Percentiles rank a stretch among this genome's conserved stretches.
Evolutionary conservation across 75 land plant genomes (phyloP).

Genomic region (Adiantum capillusveneris): DNA sequence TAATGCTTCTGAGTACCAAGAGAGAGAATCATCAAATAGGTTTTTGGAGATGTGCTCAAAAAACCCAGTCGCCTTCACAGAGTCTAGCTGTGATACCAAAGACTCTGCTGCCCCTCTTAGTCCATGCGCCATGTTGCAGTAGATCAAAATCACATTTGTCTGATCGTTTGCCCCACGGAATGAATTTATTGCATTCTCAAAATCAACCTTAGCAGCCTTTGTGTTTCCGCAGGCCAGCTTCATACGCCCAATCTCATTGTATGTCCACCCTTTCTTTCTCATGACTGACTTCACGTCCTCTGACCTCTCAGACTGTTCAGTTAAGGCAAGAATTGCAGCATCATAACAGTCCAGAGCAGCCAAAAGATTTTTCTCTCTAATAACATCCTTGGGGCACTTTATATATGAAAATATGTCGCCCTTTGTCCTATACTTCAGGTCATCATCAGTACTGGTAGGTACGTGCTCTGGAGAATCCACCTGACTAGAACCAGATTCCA

Average conservation of each 20-base stretch:
- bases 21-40: constrained; percentile 52
- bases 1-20: constrained; percentile 61
- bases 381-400: constrained; percentile 31
- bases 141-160: constrained; percentile 72
- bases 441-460: too few relatives aligned
- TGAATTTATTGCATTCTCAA: constrained; percentile 64
- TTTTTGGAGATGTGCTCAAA: constrained; percentile 37
- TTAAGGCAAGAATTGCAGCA: constrained; percentile 56
- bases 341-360: constrained; percentile 72
- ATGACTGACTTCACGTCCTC: constrained; percentile 43
- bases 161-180: constrained; percentile 75
- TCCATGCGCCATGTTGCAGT: constrained; percentile 88
- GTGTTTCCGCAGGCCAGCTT: constrained; percentile 55
- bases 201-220: constrained; percentile 62
- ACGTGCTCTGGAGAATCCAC: background rate
- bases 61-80: constrained; percentile 28
- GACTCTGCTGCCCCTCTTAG: constrained; percentile 85
- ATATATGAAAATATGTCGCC: constrained; percentile 75
- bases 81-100: constrained; percentile 52
- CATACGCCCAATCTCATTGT: constrained; percentile 84
- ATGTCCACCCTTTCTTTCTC: constrained; percentile 90
- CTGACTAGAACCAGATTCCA: too few relatives aligned
- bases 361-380: constrained; percentile 41
- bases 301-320: constrained; percentile 24
- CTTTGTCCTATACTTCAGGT: constrained; percentile 13